Evolutionary conservation across 1,284 basidiomycete genomes (phyloP).

Genomic region (Volvariella surrecta): DNA sequence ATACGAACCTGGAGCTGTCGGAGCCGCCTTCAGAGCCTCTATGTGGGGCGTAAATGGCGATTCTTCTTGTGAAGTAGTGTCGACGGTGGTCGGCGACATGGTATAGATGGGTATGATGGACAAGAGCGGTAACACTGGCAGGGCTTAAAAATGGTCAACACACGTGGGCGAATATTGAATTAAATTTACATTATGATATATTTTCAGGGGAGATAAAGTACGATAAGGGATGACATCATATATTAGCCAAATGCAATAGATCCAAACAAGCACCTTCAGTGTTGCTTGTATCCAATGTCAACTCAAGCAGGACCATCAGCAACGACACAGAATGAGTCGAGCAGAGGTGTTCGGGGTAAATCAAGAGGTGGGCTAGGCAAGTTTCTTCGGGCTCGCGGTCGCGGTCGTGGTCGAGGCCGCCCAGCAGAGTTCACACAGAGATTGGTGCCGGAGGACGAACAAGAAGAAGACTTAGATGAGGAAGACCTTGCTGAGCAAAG

Average conservation of each 20-base stretch:
- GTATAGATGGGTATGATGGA: slow-evolving; percentile 12
- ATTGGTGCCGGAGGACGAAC: slow-evolving; percentile 52
- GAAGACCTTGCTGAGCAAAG: slow-evolving; percentile 38
- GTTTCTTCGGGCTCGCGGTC: slow-evolving; percentile 58
- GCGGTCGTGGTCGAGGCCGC: slow-evolving; percentile 48
- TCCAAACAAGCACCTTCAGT: no score
- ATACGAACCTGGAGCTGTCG: slow-evolving; percentile 61
- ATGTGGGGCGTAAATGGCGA: slow-evolving; percentile 44
- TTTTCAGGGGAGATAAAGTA: no score
- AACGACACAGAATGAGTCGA: no score
- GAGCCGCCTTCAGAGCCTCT: slow-evolving; percentile 58
- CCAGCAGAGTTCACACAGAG: slow-evolving; percentile 55
- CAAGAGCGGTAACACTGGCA: no score
- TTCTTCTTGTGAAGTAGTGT: slow-evolving; percentile 33
- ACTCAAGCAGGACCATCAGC: no score
- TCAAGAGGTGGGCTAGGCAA: slow-evolving; percentile 66
- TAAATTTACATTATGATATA: no score
- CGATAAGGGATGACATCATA: no score
- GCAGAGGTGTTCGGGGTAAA: slow-evolving; percentile 36
- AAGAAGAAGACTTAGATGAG: slow-evolving; percentile 35
- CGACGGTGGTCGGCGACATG: slow-evolving; percentile 39
- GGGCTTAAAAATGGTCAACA: no score
- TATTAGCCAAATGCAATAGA: no score
- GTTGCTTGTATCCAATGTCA: no score
- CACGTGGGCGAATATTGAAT: no score